Evolutionary conservation across 257 asterid genomes (phyloP), one percentile per base, ranked within the genome.

Genomic region (Vinca minor): DNA sequence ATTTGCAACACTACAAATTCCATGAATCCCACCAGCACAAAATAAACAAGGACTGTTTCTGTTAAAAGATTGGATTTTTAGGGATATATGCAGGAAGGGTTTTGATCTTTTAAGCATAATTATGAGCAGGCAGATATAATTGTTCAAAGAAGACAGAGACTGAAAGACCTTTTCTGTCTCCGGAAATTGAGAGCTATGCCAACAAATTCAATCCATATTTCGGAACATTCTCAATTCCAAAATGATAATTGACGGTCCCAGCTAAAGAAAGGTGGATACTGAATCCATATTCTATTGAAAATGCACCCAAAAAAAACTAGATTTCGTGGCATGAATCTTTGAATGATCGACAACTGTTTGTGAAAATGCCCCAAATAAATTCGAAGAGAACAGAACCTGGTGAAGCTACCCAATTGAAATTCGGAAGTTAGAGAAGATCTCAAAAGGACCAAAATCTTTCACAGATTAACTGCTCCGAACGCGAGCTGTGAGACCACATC

Each of bases 21-120:
- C 79, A 66, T 73, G 68, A 48, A 39, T 29, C 39, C 76, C 84
- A 68, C 60, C 52, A 9, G 74, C 49, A 59, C 76, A 78, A 56
- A 65, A 67, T 29, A 61, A 69, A 31, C 28, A 5, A 42, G n/a
- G 14, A 13, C 20, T 6, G 13, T 18, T 56, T 12, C 38, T 32
- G 42, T 45, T 38, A 23, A 66, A 69, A 46, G 47, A 46, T 26
- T 56, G 82, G 38, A 69, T 74, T 64, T 69, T 81, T 18, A 65
- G 68, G 60, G 65, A 62, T 62, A 42, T 4, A 64, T 15, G 44
- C 20, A 71, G 34, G 38, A 76, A 47, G 26, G 58, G 13, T 21
- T 63, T 63, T 32, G 71, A 67, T 61, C 73, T 77, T 39, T 69
- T 71, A 64, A 75, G 70, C 83, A 85, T 81, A 69, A 69, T 65